Evolutionary conservation across 371 early-diverging fungal species (phyloP).

Genomic region (Mucor ambiguus): DNA sequence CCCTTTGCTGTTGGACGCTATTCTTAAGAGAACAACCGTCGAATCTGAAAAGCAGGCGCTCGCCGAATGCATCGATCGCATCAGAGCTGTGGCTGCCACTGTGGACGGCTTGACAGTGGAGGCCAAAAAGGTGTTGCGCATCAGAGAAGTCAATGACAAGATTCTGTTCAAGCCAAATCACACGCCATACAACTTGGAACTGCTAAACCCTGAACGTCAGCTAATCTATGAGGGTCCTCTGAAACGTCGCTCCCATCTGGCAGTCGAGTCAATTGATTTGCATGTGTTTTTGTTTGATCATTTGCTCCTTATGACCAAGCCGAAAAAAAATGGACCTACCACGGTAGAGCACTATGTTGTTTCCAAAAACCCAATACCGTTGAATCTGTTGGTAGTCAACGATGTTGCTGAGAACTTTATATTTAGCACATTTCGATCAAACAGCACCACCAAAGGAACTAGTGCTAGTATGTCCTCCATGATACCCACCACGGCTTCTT

Average conservation of each 20-base stretch:
- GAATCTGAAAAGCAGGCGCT: constrained; percentile 55
- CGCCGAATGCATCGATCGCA: constrained; percentile 55
- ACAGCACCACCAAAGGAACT: background rate
- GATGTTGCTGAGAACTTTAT: constrained; percentile 26
- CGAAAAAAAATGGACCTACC: constrained; percentile 32
- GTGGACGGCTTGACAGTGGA: constrained; percentile 20
- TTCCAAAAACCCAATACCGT: constrained; percentile 57
- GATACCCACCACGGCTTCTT: background rate
- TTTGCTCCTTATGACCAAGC: constrained; percentile 75
- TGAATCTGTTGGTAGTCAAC: constrained; percentile 46
- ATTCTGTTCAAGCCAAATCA: constrained; percentile 31
- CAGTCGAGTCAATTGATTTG: constrained; percentile 66
- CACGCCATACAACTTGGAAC: constrained; percentile 54
- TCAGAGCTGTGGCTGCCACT: constrained; percentile 62
- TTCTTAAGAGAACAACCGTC: constrained; percentile 68
- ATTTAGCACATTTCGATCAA: constrained; percentile 12
- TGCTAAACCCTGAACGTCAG: constrained; percentile 67
- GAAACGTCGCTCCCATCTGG: constrained; percentile 64
- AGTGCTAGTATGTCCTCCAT: background rate
- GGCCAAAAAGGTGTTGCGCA: background rate
- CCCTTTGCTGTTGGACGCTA: constrained; percentile 74
- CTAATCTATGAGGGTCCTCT: constrained; percentile 82
- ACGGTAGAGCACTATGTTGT: constrained; percentile 50
- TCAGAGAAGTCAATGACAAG: constrained; percentile 20
- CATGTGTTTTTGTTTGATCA: constrained; percentile 87